These are phyloP conservation scores for Podaxis pistillaris DNA, from an alignment of 768 basidiomycete genomes.

Conservation along the genomic window DNA sequence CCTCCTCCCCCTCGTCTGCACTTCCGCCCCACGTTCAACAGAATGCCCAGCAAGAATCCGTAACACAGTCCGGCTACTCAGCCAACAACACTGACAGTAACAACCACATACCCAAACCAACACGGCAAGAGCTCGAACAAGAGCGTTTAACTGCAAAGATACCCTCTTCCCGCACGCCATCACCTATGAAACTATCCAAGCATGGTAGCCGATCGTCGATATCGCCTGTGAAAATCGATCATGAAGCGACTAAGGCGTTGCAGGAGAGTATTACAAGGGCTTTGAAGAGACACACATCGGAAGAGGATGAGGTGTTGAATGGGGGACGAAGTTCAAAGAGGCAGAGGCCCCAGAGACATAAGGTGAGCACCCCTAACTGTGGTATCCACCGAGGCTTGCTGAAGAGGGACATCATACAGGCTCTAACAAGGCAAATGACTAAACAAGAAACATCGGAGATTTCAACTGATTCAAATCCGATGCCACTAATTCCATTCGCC, in stretches of 20 bases:
- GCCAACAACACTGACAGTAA: neutral
- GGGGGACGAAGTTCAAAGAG: constrained; percentile 27
- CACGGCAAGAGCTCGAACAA: constrained; percentile 24
- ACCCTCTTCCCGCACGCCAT: constrained; percentile 60
- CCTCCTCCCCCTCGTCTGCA: constrained; percentile 14
- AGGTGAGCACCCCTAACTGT: constrained; percentile 22
- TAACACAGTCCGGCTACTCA: neutral
- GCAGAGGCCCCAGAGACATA: constrained; percentile 35
- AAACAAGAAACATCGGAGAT: constrained; percentile 23
- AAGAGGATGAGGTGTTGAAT: constrained; percentile 31
- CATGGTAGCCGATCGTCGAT: constrained; percentile 24
- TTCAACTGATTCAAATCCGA: neutral
- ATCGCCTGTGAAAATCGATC: constrained; percentile 45
- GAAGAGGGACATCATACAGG: constrained; percentile 22
- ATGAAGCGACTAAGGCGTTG: constrained; percentile 53
- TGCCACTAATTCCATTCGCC: constrained; percentile 10
- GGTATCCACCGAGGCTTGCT: neutral
- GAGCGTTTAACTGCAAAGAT: constrained; percentile 33
- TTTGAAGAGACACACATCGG: constrained; percentile 57
- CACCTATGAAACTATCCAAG: constrained; percentile 46
- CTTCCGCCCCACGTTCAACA: neutral
- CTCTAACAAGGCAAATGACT: constrained; percentile 38
- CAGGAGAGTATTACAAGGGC: constrained; percentile 68
- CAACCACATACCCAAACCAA: constrained; percentile 6
- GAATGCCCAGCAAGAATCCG: neutral